These are phyloP conservation scores for Camellia sinensis DNA, from an alignment of 148 eudicot species.

Conservation along the genomic window DNA sequence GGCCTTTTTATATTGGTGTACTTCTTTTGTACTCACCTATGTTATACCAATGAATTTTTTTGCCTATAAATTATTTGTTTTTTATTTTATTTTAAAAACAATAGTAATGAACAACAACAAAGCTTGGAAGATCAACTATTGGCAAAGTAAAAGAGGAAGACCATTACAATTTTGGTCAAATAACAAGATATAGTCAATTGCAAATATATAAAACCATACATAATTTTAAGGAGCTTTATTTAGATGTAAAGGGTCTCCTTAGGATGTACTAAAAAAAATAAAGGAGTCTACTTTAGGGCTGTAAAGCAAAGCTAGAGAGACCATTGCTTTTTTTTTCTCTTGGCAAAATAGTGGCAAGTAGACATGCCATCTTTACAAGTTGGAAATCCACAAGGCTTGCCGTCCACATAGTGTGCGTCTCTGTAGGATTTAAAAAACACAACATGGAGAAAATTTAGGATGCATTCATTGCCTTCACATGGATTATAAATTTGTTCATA, in stretches of 20 bases:
- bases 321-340: not conserved
- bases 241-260: not conserved
- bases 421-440: not conserved
- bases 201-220: not conserved
- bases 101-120: too few species aligned
- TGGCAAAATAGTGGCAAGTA: not conserved
- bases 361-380: not conserved
- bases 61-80: too few species aligned
- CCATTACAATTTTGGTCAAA: not conserved
- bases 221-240: not conserved
- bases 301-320: not conserved
- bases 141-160: too few species aligned
- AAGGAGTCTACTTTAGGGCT: not conserved
- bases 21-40: too few species aligned
- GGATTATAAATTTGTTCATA: too few species aligned
- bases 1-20: too few species aligned
- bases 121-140: too few species aligned
- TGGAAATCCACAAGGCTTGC: not conserved
- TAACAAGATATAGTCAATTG: not conserved
- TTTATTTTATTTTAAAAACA: too few species aligned
- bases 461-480: too few species aligned
- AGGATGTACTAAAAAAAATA: too few species aligned
- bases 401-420: not conserved
- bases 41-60: too few species aligned
- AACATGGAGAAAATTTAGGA: not conserved